Evolutionary conservation across 257 asterid species (phyloP).

Genomic region (Echites panduratus): DNA sequence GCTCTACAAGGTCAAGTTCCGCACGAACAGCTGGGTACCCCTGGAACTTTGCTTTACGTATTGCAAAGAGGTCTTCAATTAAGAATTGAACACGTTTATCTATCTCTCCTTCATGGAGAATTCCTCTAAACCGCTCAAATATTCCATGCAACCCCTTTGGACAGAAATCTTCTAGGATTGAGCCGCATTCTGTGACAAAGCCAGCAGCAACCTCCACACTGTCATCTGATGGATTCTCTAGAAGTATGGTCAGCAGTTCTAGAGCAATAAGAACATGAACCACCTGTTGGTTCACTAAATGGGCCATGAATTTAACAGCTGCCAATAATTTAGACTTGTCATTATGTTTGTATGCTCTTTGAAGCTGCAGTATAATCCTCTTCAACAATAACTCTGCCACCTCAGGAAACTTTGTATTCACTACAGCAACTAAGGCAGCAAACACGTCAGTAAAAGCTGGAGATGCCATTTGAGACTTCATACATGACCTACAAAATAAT

Average conservation of each 20-base stretch:
- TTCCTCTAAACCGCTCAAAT: no score
- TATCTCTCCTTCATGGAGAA: no score
- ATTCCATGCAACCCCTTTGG: no score
- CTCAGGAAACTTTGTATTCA: constrained; percentile 84
- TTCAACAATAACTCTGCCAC: constrained; percentile 72
- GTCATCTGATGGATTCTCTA: constrained; percentile 83
- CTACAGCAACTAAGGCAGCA: constrained; percentile 90
- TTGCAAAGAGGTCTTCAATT: no score
- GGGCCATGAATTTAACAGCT: constrained; percentile 84
- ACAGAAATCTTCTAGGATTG: no score
- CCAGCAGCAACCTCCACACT: constrained; percentile 97
- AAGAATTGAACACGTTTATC: no score
- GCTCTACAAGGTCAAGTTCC: constrained; percentile 86
- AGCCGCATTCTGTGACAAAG: constrained; percentile 62
- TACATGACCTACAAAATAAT: constrained; percentile 78
- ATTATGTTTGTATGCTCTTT: constrained; percentile 75
- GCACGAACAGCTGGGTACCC: constrained; percentile 34
- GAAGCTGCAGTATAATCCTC: constrained; percentile 69
- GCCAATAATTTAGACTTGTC: constrained; percentile 93
- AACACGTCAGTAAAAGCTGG: constrained; percentile 87
- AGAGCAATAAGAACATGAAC: constrained; percentile 95
- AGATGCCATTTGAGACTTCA: constrained; percentile 98
- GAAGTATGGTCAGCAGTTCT: constrained; percentile 66
- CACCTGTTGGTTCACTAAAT: constrained; percentile 85
- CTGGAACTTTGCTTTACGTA: no score